Evolutionary conservation across 2,329 filamentous ascomycete genomes (phyloP).

Genomic region (Parastagonospora avenae): DNA sequence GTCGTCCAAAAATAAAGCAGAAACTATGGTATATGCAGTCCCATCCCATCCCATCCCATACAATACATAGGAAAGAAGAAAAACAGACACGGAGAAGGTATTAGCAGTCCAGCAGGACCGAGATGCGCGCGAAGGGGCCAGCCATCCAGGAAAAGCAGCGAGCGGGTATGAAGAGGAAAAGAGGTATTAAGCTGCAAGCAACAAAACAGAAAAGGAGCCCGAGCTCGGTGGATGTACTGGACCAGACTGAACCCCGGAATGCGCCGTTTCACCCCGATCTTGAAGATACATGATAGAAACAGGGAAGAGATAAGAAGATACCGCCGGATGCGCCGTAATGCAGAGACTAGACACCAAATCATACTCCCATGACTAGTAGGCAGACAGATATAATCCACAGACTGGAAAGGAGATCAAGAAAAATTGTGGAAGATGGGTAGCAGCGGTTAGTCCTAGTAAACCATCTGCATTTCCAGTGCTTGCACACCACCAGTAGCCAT

Average conservation of each 20-base stretch:
- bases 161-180: conserved; percentile 45
- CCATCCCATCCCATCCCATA: conserved; percentile 22
- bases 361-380: conserved; percentile 29
- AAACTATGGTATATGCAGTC: conserved; percentile 46
- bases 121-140: conserved; percentile 44
- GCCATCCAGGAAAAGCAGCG: conserved; percentile 41
- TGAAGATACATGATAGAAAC: conserved; percentile 6
- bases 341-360: conserved; percentile 37
- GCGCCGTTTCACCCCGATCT: conserved; percentile 41
- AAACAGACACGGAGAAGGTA: conserved; percentile 28
- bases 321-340: conserved; percentile 21
- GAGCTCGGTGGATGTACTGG: conserved; percentile 40
- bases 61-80: conserved; percentile 20
- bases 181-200: conserved; percentile 45
- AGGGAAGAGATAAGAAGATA: conserved; percentile 17
- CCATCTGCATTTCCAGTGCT: conserved; percentile 51
- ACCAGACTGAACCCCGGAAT: conserved; percentile 41
- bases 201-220: conserved; percentile 35
- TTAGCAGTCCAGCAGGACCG: conserved; percentile 34
- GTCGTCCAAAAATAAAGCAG: conserved; percentile 27
- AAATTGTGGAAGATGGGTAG: conserved; percentile 39
- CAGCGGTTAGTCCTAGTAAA: conserved; percentile 41
- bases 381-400: conserved; percentile 31
- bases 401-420: conserved; percentile 21
- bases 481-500: conserved; percentile 49